Conservation (phyloP, 805 yeast species). For the Barnettozyma vustinii region DNA sequence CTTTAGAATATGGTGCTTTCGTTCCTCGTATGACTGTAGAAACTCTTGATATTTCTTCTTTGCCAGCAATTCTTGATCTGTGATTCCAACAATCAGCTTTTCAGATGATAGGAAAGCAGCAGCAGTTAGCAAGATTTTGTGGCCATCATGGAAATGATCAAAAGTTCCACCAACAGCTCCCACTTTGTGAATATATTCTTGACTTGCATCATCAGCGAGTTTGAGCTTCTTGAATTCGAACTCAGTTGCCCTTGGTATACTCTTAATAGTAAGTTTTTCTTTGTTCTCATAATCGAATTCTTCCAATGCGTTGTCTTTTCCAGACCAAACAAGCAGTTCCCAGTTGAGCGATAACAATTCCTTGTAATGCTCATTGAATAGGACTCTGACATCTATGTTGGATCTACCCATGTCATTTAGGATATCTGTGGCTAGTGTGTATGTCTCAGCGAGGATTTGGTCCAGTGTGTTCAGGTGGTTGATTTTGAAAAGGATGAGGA, state of each 20-base stretch:
- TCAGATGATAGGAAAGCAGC: slow-evolving; percentile 55
- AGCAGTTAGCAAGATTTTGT: slow-evolving; percentile 73
- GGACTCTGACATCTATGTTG: slow-evolving; percentile 14
- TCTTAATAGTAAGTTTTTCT: slow-evolving; percentile 5
- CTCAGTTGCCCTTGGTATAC: slow-evolving; percentile 9
- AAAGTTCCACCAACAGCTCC: slow-evolving; percentile 92
- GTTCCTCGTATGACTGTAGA: slow-evolving; percentile 49
- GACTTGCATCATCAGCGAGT: slow-evolving; percentile 17
- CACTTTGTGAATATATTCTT: slow-evolving; percentile 27
- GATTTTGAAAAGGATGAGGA: slow-evolving; percentile 14
- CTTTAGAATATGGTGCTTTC: slow-evolving; percentile 41
- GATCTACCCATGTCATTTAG: slow-evolving; percentile 7
- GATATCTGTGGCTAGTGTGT: slow-evolving; percentile 17
- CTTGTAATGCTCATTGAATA: slow-evolving; percentile 23
- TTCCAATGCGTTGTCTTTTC: slow-evolving; percentile 11
- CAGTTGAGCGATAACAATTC: slow-evolving; percentile 15
- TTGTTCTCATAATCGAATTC: slow-evolving; percentile 11
- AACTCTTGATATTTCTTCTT: slow-evolving; percentile 71
- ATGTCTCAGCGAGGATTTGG: slow-evolving; percentile 18
- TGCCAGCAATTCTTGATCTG: slow-evolving; percentile 65
- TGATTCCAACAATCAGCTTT: slow-evolving; percentile 72
- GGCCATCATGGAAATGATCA: slow-evolving; percentile 96
- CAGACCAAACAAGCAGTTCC: slow-evolving; percentile 17
- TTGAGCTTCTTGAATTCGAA: background rate
- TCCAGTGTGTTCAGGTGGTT: slow-evolving; percentile 19